Evolutionary conservation across 1,284 basidiomycete genomes (phyloP).

Genomic region (Ustilago crameri): DNA sequence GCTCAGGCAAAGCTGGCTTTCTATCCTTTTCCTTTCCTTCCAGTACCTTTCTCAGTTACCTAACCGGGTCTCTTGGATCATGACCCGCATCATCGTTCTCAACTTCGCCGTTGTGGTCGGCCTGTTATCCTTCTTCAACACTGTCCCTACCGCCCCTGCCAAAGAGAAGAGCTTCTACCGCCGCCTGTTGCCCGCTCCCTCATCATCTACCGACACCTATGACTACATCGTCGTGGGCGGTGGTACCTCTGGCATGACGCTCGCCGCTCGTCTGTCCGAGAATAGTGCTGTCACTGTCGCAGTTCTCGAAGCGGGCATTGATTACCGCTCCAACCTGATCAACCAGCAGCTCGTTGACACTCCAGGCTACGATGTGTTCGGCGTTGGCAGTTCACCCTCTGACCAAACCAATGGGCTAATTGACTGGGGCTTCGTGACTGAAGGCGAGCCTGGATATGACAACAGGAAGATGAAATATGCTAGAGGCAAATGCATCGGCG

Average conservation of each 20-base stretch:
- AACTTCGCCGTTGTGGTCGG: slow-evolving; percentile 19
- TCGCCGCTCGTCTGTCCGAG: slow-evolving; percentile 55
- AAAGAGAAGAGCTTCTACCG: neutral
- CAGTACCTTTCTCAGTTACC: neutral
- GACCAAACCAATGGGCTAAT: slow-evolving; percentile 31
- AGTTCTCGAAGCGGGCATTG: slow-evolving; percentile 58
- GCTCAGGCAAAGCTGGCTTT: too few species aligned
- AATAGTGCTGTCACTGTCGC: slow-evolving; percentile 46
- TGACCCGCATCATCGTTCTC: slow-evolving; percentile 14
- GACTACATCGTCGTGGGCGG: slow-evolving; percentile 58
- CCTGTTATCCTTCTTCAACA: slow-evolving; percentile 14
- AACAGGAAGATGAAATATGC: slow-evolving; percentile 46
- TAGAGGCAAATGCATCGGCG: slow-evolving; percentile 56
- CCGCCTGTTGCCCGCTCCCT: slow-evolving; percentile 3
- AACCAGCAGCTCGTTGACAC: slow-evolving; percentile 45
- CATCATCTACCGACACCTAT: slow-evolving; percentile 20
- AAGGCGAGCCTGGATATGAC: slow-evolving; percentile 44
- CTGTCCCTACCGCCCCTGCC: slow-evolving; percentile 13
- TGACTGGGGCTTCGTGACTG: slow-evolving; percentile 51
- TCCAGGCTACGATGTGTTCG: slow-evolving; percentile 45
- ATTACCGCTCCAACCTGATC: slow-evolving; percentile 31
- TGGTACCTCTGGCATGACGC: slow-evolving; percentile 52
- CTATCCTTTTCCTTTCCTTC: slow-evolving; percentile 1
- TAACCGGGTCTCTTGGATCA: neutral
- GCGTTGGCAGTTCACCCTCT: slow-evolving; percentile 22